Evolutionary conservation across 1,139 yeast species (phyloP).

Genomic region (Pichia sp.): DNA sequence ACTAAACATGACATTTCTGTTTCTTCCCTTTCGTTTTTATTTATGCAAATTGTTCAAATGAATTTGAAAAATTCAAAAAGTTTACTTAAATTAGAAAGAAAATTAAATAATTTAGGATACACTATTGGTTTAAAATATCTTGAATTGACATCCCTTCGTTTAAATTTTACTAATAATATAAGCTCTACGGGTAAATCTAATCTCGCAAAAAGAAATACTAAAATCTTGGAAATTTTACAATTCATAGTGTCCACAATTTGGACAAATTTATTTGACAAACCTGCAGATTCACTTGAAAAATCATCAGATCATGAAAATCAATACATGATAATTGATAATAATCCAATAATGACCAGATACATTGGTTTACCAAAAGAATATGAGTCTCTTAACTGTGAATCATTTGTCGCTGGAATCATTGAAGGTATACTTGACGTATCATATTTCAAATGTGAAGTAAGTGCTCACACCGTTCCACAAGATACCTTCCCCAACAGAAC

Average conservation of each 20-base stretch:
- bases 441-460: conserved; percentile 74
- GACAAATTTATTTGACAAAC: conserved; percentile 73
- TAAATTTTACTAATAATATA: conserved; percentile 42
- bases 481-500: conserved; percentile 64
- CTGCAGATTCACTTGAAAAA: conserved; percentile 83
- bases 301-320: conserved; percentile 79
- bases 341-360: conserved; percentile 70
- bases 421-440: conserved; percentile 84
- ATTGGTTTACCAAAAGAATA: conserved; percentile 78
- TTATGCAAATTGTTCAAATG: conserved; percentile 66
- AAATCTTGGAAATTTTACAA: conserved; percentile 71
- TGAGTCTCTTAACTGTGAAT: conserved; percentile 73
- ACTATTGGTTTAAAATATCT: conserved; percentile 55
- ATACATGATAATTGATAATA: conserved; percentile 78
- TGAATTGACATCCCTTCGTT: conserved; percentile 54
- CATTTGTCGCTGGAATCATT: conserved; percentile 84
- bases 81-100: conserved; percentile 68
- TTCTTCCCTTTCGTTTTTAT: conserved; percentile 62
- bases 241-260: conserved; percentile 80
- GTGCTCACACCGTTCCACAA: conserved; percentile 79
- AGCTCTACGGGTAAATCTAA: conserved; percentile 54
- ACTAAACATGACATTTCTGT: conserved; percentile 61
- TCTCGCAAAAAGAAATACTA: conserved; percentile 62
- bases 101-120: conserved; percentile 73
- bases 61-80: conserved; percentile 50